phyloP scores from a whole-genome alignment of 345 rosid genomes.

The Boechera divaricarpa region DNA sequence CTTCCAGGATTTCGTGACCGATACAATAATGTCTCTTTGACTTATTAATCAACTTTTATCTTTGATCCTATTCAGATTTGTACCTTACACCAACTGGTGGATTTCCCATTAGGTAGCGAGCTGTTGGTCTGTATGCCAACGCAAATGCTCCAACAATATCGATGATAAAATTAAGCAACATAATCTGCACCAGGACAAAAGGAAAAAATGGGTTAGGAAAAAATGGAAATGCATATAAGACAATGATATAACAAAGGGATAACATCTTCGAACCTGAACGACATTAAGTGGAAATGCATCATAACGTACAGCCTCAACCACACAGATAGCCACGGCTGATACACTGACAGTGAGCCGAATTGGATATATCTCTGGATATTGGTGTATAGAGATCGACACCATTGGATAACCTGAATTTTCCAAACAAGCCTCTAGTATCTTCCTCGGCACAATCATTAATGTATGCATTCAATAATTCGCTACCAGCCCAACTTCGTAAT shows the following conservation, averaged over 20 bases:
- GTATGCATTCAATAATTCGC: neutral
- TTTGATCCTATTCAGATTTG: neutral
- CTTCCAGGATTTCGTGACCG: neutral
- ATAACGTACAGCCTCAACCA: constrained; percentile 66
- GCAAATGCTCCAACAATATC: constrained; percentile 94
- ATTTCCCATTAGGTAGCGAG: constrained; percentile 74
- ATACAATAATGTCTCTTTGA: neutral
- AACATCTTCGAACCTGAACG: constrained; percentile 63
- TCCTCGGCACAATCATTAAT: neutral
- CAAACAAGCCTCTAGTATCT: constrained; percentile 19
- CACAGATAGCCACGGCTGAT: constrained; percentile 71
- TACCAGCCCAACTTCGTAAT: constrained; percentile 1
- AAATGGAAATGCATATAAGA: constrained; percentile 7
- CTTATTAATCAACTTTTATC: neutral
- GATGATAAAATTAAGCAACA: constrained; percentile 83
- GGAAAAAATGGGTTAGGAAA: neutral
- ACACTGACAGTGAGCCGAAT: constrained; percentile 84
- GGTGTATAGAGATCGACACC: constrained; percentile 87
- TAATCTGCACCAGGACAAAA: constrained; percentile 56
- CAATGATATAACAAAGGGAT: constrained; percentile 18
- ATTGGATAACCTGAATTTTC: constrained; percentile 68
- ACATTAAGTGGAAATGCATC: constrained; percentile 78
- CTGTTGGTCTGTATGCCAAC: constrained; percentile 75
- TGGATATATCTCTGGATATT: constrained; percentile 83
- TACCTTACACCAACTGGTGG: constrained; percentile 87